Percentiles rank a stretch among this genome's conserved stretches.
These are phyloP conservation scores for Musa troglodytarum DNA, from an alignment of 176 grass and related monocot genomes.

Conservation along the genomic window DNA sequence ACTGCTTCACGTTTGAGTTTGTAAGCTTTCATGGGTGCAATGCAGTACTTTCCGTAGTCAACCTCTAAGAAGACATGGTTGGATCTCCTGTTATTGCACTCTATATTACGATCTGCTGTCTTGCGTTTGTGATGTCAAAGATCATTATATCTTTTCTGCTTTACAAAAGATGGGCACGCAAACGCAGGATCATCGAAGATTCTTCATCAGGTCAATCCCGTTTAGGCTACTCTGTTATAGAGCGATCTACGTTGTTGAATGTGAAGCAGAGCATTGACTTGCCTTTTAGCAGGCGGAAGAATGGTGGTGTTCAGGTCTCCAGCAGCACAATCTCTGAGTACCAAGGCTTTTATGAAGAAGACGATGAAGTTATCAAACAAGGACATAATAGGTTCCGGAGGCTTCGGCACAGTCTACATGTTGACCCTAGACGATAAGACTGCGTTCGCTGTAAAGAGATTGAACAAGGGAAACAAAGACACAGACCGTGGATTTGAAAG, in stretches of 20 bases:
- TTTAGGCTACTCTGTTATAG: neutral
- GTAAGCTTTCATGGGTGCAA: too few species aligned
- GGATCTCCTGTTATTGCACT: slow-evolving; percentile 27
- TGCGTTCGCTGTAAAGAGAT: slow-evolving; percentile 61
- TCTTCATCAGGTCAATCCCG: slow-evolving; percentile 29
- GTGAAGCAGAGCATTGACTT: neutral
- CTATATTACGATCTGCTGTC: slow-evolving; percentile 50
- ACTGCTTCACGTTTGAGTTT: too few species aligned
- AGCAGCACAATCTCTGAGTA: slow-evolving; percentile 31
- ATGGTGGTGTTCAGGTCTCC: slow-evolving; percentile 64
- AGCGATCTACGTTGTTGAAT: neutral
- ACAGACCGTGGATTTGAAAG: slow-evolving; percentile 58
- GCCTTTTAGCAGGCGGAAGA: slow-evolving; percentile 38
- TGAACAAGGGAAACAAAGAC: slow-evolving; percentile 47
- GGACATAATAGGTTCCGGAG: slow-evolving; percentile 66
- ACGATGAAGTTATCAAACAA: slow-evolving; percentile 53
- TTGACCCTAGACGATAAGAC: slow-evolving; percentile 28
- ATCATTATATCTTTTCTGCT: slow-evolving; percentile 61
- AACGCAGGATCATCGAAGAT: slow-evolving; percentile 55
- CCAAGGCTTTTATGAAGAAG: slow-evolving; percentile 49
- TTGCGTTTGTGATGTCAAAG: slow-evolving; percentile 61
- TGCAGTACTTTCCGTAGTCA: too few species aligned
- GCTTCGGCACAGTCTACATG: slow-evolving; percentile 63
- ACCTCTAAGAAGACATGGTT: slow-evolving; percentile 17
- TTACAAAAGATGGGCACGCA: slow-evolving; percentile 68